A percentile compares a stretch with the other conserved stretches of the same genome.
These are phyloP conservation scores for Epichloe brachyelytri DNA, from an alignment of 2,329 filamentous ascomycete genomes.

Conservation along the genomic window DNA sequence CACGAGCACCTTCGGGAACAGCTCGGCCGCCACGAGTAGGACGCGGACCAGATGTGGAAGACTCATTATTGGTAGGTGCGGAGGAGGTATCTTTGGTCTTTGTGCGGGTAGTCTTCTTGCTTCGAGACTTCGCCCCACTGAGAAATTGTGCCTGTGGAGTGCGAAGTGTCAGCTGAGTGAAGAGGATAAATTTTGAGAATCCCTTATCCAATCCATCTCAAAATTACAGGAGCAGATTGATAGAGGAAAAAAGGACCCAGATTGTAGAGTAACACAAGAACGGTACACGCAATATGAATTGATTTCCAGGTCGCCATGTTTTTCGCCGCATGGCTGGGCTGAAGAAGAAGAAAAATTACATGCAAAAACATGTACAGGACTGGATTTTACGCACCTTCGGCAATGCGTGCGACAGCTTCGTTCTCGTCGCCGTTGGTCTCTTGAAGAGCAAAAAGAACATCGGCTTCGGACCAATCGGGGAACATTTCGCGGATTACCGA, in stretches of 20 bases:
- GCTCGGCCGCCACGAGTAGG: constrained; percentile 48
- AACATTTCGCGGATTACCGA: constrained; percentile 83
- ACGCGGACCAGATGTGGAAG: constrained; percentile 29
- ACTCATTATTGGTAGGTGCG: constrained; percentile 35
- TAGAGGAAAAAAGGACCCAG: too few relatives aligned
- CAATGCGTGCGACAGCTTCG: constrained; percentile 63
- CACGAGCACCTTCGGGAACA: constrained; percentile 48
- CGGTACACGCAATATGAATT: neutral
- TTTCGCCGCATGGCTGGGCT: neutral
- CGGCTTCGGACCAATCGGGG: constrained; percentile 88
- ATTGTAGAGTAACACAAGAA: too few relatives aligned
- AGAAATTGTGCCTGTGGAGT: constrained; percentile 53
- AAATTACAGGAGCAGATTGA: too few relatives aligned
- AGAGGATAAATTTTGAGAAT: too few relatives aligned
- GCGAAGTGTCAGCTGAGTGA: constrained; percentile 7
- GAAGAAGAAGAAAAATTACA: neutral
- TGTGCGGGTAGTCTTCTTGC: constrained; percentile 61
- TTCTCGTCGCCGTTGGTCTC: constrained; percentile 74
- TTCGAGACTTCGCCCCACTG: constrained; percentile 79
- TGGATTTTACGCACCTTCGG: constrained; percentile 47
- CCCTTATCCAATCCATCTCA: too few relatives aligned
- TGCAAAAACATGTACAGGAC: constrained; percentile 6
- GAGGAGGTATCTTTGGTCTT: constrained; percentile 55
- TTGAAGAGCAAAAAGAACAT: constrained; percentile 83
- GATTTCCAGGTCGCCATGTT: neutral